Conservation (phyloP, 208 protist genomes). For the Trypanosoma cruzi region DNA sequence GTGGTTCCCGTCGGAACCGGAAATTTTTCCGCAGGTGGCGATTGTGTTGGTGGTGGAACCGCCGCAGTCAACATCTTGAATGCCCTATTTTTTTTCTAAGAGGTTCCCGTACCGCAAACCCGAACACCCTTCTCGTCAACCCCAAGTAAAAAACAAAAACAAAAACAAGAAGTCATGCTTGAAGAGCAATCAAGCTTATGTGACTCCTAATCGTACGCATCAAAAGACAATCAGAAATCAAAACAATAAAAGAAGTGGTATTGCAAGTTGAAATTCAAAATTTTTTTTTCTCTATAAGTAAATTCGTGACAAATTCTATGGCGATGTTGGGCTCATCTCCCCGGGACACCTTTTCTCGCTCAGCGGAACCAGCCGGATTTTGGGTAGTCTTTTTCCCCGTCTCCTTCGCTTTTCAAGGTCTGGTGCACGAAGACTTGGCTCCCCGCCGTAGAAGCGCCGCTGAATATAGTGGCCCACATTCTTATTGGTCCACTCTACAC, state of each 20-base stretch:
- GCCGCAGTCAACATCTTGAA: not conserved
- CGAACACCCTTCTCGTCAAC: not conserved
- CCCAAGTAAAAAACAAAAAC: not conserved
- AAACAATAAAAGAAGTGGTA: not conserved
- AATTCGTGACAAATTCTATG: not conserved
- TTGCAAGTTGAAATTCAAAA: not conserved
- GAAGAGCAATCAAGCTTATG: not conserved
- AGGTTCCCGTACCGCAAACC: not conserved
- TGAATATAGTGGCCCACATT: constrained; percentile 90
- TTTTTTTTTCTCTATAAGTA: constrained; percentile 12
- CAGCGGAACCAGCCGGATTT: constrained; percentile 63
- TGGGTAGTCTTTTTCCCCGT: constrained; percentile 36
- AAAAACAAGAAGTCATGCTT: not conserved
- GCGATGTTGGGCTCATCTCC: not conserved
- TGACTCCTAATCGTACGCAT: not conserved
- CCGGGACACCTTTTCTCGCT: constrained; percentile 15
- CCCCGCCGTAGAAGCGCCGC: constrained; percentile 84
- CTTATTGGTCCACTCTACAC: constrained; percentile 75
- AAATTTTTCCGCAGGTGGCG: constrained; percentile 28
- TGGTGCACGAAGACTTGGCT: constrained; percentile 78
- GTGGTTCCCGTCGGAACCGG: constrained; percentile 12
- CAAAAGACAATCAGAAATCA: not conserved
- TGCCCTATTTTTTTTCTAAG: not conserved
- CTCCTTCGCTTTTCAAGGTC: constrained; percentile 55
- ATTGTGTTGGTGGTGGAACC: not conserved